Percentiles rank a stretch among this genome's conserved stretches.
Evolutionary conservation across 495 filamentous ascomycete genomes (phyloP).

Genomic region (Penicillium canescens): DNA sequence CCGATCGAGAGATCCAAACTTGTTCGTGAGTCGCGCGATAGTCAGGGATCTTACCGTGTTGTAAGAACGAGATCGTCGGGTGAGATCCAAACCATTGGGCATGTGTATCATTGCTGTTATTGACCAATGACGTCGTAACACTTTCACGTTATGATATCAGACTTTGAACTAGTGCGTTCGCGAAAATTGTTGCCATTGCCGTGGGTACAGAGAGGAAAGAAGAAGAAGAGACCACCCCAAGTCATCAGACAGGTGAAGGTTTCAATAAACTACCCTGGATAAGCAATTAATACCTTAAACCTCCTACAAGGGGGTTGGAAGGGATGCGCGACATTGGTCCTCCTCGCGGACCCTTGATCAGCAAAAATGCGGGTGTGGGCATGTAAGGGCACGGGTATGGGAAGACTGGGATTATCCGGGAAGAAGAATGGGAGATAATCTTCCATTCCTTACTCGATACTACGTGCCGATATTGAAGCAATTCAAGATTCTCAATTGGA

Average conservation of each 20-base stretch:
- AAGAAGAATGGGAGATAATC: conserved; percentile 1
- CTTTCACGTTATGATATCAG: neutral
- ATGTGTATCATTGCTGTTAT: neutral
- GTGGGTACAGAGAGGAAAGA: no score
- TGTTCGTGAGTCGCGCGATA: neutral
- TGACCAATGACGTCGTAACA: neutral
- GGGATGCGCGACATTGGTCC: conserved; percentile 33
- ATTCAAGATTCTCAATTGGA: conserved; percentile 5
- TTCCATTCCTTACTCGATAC: conserved; percentile 27
- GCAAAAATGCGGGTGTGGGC: conserved; percentile 19
- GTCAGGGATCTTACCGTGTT: no score
- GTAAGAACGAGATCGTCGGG: neutral
- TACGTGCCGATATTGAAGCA: conserved; percentile 9
- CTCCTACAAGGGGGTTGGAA: conserved; percentile 24
- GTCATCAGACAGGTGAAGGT: conserved; percentile 1
- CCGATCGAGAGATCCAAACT: neutral
- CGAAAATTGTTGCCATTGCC: no score
- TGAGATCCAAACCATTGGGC: neutral
- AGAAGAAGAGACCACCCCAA: neutral
- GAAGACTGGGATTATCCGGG: neutral
- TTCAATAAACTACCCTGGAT: conserved; percentile 10
- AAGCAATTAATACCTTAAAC: conserved; percentile 23
- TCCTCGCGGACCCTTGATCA: conserved; percentile 32
- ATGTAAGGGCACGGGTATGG: conserved; percentile 29
- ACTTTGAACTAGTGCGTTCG: neutral